Conservation (phyloP, 768 basidiomycete species). For the Tephrocybe sp. region DNA sequence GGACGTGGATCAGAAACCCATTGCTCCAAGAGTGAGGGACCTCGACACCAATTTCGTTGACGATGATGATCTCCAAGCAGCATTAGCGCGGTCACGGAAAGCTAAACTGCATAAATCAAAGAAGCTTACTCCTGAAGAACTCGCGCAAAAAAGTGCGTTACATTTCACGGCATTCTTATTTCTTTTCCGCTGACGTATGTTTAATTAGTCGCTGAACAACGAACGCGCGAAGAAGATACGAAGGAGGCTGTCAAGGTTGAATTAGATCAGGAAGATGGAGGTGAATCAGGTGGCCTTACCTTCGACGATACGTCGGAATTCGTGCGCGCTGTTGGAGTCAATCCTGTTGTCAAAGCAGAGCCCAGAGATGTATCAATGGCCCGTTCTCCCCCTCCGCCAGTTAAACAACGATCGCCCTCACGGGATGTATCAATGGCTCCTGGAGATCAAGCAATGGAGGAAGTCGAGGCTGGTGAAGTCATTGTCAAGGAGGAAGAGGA, state of each 20-base stretch:
- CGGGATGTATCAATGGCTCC: slow-evolving; percentile 55
- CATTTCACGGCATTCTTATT: slow-evolving; percentile 21
- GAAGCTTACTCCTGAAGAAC: slow-evolving; percentile 77
- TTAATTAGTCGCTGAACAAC: slow-evolving; percentile 60
- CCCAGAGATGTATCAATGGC: slow-evolving; percentile 32
- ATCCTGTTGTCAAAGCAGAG: slow-evolving; percentile 52
- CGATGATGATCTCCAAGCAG: slow-evolving; percentile 96
- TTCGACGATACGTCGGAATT: slow-evolving; percentile 99
- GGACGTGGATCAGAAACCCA: slow-evolving; percentile 78
- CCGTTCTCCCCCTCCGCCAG: slow-evolving; percentile 18
- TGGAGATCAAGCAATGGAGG: slow-evolving; percentile 63
- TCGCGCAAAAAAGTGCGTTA: slow-evolving; percentile 65
- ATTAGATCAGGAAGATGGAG: slow-evolving; percentile 37
- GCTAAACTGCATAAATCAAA: slow-evolving; percentile 76
- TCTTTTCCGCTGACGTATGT: slow-evolving; percentile 8
- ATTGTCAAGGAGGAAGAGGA: slow-evolving; percentile 77
- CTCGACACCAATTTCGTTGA: slow-evolving; percentile 91
- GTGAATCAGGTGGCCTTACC: slow-evolving; percentile 59
- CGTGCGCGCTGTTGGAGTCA: slow-evolving; percentile 77
- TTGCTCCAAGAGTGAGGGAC: slow-evolving; percentile 64
- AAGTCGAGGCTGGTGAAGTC: slow-evolving; percentile 81
- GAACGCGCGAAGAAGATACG: slow-evolving; percentile 43
- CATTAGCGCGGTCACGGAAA: slow-evolving; percentile 80
- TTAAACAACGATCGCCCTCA: slow-evolving; percentile 38
- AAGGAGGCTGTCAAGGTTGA: slow-evolving; percentile 35